These are phyloP conservation scores for Colletotrichum agaves DNA, from an alignment of 2,329 filamentous ascomycete genomes.

Conservation along the genomic window DNA sequence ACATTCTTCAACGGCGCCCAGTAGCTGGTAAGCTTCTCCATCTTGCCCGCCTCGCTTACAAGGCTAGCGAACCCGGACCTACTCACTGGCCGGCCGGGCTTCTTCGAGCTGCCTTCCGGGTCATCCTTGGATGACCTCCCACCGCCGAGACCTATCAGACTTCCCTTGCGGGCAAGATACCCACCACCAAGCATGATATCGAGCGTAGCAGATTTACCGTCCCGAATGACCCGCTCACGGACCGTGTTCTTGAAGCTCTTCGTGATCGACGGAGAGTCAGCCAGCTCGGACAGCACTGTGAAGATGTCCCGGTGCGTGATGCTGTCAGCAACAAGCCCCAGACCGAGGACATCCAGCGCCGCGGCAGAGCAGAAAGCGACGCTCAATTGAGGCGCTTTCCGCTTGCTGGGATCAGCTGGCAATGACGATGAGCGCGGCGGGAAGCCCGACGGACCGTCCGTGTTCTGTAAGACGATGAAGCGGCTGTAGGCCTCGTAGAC, in stretches of 20 bases:
- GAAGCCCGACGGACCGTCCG: constrained; percentile 36
- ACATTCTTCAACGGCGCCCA: constrained; percentile 39
- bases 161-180: constrained; percentile 32
- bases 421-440: constrained; percentile 38
- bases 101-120: constrained; percentile 18
- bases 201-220: constrained; percentile 49
- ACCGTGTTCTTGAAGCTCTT: constrained; percentile 58
- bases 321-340: constrained; percentile 45
- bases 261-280: constrained; percentile 54
- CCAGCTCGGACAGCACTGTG: constrained; percentile 61
- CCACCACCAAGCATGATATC: constrained; percentile 40
- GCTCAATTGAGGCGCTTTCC: constrained; percentile 46
- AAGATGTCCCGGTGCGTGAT: constrained; percentile 63
- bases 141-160: constrained; percentile 31
- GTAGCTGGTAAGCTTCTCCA: constrained; percentile 34
- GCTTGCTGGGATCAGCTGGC: constrained; percentile 41
- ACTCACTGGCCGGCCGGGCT: constrained; percentile 17
- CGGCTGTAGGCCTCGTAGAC: constrained; percentile 45
- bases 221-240: constrained; percentile 49
- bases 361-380: constrained; percentile 59
- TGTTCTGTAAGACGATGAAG: constrained; percentile 47
- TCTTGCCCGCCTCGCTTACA: constrained; percentile 25
- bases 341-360: constrained; percentile 58
- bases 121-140: constrained; percentile 30
- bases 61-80: constrained; percentile 34